phyloP scores from a whole-genome alignment of 306 rosid species.

The Dalbergia cochinchinensis region DNA sequence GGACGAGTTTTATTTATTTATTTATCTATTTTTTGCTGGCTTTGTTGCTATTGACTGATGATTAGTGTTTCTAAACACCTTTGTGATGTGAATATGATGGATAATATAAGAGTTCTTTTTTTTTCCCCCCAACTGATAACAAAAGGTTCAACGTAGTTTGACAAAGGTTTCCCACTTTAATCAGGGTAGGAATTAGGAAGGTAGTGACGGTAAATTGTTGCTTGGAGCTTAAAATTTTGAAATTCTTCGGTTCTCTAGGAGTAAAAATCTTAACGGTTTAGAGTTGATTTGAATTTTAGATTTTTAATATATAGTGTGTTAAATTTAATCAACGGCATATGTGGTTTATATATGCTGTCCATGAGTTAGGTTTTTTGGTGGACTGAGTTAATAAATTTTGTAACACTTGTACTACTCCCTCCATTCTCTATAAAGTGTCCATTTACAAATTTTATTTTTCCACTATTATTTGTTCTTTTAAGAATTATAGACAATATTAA shows the following conservation, averaged over 20 bases:
- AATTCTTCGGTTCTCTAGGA: neutral
- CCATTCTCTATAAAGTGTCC: too few species aligned
- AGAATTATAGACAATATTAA: too few species aligned
- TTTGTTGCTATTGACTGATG: neutral
- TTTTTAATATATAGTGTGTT: neutral
- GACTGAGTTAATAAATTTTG: neutral
- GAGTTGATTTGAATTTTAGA: neutral
- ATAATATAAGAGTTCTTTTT: neutral
- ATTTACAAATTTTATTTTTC: too few species aligned
- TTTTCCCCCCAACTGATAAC: neutral
- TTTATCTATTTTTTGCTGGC: neutral
- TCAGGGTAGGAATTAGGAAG: slow-evolving; percentile 1
- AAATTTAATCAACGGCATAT: neutral
- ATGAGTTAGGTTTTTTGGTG: neutral
- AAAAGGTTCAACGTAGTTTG: neutral
- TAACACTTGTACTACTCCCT: neutral
- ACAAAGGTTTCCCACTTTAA: neutral
- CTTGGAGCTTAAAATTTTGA: neutral
- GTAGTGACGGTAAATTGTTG: neutral
- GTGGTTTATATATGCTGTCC: neutral
- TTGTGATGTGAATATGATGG: neutral
- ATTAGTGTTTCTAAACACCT: slow-evolving; percentile 6
- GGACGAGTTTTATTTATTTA: neutral
- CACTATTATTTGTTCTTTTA: too few species aligned
- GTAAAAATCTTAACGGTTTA: neutral